Evolutionary conservation across 441 rosid genomes (phyloP).

Genomic region (Arabidopsis hybrid): DNA sequence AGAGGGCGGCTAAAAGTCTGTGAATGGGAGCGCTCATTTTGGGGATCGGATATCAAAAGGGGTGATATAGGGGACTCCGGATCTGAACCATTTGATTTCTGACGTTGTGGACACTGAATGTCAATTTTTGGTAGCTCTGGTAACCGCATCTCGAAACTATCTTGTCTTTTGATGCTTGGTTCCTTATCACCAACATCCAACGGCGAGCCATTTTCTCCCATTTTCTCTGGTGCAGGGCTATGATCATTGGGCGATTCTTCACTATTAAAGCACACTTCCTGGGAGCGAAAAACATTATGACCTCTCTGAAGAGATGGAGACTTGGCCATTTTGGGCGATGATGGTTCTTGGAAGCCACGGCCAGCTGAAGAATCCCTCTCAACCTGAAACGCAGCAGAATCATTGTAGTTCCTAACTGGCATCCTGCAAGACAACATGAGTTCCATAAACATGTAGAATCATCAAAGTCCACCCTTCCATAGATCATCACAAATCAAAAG

Average conservation of each 20-base stretch:
- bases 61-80: constrained; percentile 99
- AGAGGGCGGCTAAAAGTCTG: constrained; percentile 97
- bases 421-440: constrained; percentile 60
- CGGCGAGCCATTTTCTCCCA: constrained; percentile 70
- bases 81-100: constrained; percentile 80
- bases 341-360: constrained; percentile 85
- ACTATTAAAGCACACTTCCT: constrained; percentile 60
- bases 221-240: constrained; percentile 80
- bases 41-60: constrained; percentile 96
- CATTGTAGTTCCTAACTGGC: constrained; percentile 82
- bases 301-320: constrained; percentile 97
- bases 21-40: constrained; percentile 98
- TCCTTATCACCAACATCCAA: constrained; percentile 73
- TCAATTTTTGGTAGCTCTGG: constrained; percentile 74
- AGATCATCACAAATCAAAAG: constrained; percentile 19
- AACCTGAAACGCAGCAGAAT: constrained; percentile 69
- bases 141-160: constrained; percentile 91
- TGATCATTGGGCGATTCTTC: constrained; percentile 76
- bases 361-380: constrained; percentile 92
- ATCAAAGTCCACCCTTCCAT: constrained; percentile 15
- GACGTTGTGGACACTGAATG: constrained; percentile 70
- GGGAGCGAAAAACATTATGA: constrained; percentile 62
- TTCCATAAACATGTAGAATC: constrained; percentile 28
- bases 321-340: constrained; percentile 85
- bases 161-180: constrained; percentile 86